Base-by-base conservation (phyloP, 1,139 yeast species). In the Kurtzmaniella quercitrusa region DNA sequence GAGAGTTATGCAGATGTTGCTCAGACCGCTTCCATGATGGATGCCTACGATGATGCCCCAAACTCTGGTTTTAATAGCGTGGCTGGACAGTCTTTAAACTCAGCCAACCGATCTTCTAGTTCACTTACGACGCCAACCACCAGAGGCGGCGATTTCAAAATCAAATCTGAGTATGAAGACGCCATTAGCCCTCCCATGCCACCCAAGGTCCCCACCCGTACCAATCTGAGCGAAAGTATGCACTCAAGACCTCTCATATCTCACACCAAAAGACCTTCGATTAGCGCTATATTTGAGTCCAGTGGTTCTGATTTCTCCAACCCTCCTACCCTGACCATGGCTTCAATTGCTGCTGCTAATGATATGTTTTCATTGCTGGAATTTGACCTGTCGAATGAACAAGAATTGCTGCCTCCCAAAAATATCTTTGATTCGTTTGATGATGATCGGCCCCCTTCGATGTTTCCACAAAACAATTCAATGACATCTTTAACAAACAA, bases 401-500 rank as follows among this genome's bases (percentile, higher is more conserved):
- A 29, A 27, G 43, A 42, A 10, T 42, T 27, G 19, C 44, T 44
- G 46, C 46, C 45, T 3, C 31, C 40, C 11, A 29, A 17, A n/a
- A 34, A 23, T 11, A 15, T 29, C 8, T 40, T 16, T n/a, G 42
- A 21, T n/a, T 25, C 27, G 2, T 29, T 25, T 8, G 34, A 39
- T 12, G 41, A 39, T 19, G 41, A 39, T 9, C 25, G 23, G 5
- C 34, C 41, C 9, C n/a, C 33, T 14, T 17, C 39, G 3, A 34
- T 36, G 25, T 25, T 33, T 29, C 36, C 29, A 18, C 25, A 17
- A 21, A 46, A 47, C 36, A 37, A 47, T 15, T 60, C 66, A 5
- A 52, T 62, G 1, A 48, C 59, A 23, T 60, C 68, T 6, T 51
- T 68, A 29, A 60, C 68, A 2, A 55, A 58, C 41, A 60, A 58